These are phyloP conservation scores for Cladophialophora exuberans DNA, from an alignment of 2,329 filamentous ascomycete genomes.

Conservation along the genomic window DNA sequence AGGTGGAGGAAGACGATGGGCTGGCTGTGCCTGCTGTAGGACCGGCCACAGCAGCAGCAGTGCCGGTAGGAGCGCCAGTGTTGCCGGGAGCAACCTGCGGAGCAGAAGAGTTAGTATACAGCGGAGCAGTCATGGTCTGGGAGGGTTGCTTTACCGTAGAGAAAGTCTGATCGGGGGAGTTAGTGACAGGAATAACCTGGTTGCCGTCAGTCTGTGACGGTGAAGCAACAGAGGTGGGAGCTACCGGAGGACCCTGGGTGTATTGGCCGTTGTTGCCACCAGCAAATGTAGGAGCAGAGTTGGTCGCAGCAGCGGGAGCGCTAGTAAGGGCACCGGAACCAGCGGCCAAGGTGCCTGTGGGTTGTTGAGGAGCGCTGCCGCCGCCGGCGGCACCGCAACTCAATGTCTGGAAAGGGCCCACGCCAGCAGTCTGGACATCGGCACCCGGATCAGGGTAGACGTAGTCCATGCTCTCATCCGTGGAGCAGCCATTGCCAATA, in stretches of 20 bases:
- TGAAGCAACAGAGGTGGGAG: not conserved
- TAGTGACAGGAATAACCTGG: slow-evolving; percentile 16
- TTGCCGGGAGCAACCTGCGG: not conserved
- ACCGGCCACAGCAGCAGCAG: slow-evolving; percentile 1
- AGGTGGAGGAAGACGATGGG: not conserved
- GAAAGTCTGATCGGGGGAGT: not conserved
- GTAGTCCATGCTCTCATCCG: slow-evolving; percentile 59
- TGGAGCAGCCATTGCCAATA: slow-evolving; percentile 61
- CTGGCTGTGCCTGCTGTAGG: not conserved
- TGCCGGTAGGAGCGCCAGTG: not conserved
- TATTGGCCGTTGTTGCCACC: not conserved
- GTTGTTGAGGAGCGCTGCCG: slow-evolving; percentile 26
- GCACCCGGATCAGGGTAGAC: slow-evolving; percentile 70
- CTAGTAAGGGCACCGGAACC: slow-evolving; percentile 3
- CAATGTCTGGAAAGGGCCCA: slow-evolving; percentile 28
- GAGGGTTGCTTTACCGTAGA: not conserved
- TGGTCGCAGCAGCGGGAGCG: not conserved
- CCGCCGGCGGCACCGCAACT: slow-evolving; percentile 31
- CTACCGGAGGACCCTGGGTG: not conserved
- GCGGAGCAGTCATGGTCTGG: not conserved
- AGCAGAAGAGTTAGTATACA: slow-evolving; percentile 4
- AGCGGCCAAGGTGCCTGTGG: slow-evolving; percentile 11
- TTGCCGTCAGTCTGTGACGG: not conserved
- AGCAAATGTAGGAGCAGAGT: slow-evolving; percentile 9
- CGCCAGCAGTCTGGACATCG: slow-evolving; percentile 49